Evolutionary conservation across 805 yeast species (phyloP).

Genomic region (Nakazawaea ishiwadae): DNA sequence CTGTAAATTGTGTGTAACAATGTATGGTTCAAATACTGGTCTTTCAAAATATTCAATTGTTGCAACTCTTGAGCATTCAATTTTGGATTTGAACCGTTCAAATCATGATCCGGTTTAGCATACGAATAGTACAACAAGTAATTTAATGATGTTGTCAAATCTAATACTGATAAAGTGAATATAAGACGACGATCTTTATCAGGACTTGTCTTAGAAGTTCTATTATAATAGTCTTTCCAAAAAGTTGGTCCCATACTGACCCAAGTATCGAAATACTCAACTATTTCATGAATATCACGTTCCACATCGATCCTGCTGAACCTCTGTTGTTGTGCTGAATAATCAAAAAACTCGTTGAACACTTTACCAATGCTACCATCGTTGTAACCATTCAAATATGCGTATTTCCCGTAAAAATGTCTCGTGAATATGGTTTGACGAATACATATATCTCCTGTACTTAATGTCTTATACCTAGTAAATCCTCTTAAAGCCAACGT

Average conservation of each 20-base stretch:
- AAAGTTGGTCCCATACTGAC: constrained; percentile 1
- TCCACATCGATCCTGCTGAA: constrained; percentile 10
- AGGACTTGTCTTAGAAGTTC: neutral
- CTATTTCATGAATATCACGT: neutral
- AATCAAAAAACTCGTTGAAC: constrained; percentile 1
- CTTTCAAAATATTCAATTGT: neutral
- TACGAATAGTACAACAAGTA: constrained; percentile 8
- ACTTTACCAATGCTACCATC: neutral
- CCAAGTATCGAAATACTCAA: neutral
- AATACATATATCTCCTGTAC: neutral
- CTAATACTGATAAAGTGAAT: constrained; percentile 1
- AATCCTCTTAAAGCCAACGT: neutral
- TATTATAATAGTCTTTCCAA: constrained; percentile 3
- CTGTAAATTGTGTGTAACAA: constrained; percentile 2
- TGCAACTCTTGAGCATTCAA: neutral
- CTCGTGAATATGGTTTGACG: constrained; percentile 1
- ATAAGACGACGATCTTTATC: constrained; percentile 3
- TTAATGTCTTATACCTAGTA: neutral
- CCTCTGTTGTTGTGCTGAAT: constrained; percentile 1
- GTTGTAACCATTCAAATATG: constrained; percentile 1
- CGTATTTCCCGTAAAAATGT: neutral
- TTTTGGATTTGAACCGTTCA: constrained; percentile 1
- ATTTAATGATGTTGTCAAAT: constrained; percentile 2
- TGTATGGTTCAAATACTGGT: neutral
- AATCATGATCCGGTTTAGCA: neutral